A percentile compares a stretch with the other conserved stretches of the same genome.
Evolutionary conservation across 2,329 filamentous ascomycete genomes (phyloP).

Genomic region (Pseudopithomyces chartarum): DNA sequence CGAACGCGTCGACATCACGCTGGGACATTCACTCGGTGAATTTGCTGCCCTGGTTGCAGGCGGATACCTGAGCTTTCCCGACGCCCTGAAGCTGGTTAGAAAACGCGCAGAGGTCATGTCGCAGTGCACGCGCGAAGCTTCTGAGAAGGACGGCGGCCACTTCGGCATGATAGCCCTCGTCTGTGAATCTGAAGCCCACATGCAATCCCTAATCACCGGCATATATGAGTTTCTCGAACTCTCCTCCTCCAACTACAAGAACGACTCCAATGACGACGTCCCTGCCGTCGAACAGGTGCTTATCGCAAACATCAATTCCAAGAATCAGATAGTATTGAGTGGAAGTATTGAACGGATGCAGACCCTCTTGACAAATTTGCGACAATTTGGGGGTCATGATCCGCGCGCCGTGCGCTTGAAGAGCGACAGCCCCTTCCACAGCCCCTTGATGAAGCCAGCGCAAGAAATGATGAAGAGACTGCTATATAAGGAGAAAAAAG

Average conservation of each 20-base stretch:
- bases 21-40: slow-evolving; percentile 91
- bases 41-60: slow-evolving; percentile 89
- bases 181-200: slow-evolving; percentile 75
- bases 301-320: slow-evolving; percentile 93
- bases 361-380: slow-evolving; percentile 79
- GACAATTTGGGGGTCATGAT: slow-evolving; percentile 90
- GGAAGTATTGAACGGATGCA: slow-evolving; percentile 84
- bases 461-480: slow-evolving; percentile 73
- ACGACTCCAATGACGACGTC: slow-evolving; percentile 68
- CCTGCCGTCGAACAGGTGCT: slow-evolving; percentile 84
- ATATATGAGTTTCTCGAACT: slow-evolving; percentile 81
- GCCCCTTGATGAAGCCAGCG: slow-evolving; percentile 87
- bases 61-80: slow-evolving; percentile 76
- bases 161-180: slow-evolving; percentile 95
- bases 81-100: slow-evolving; percentile 78
- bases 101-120: slow-evolving; percentile 83
- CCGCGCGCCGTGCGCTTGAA: slow-evolving; percentile 85
- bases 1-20: slow-evolving; percentile 76
- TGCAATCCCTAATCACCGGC: slow-evolving; percentile 70
- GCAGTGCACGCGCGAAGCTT: slow-evolving; percentile 70
- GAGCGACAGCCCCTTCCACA: slow-evolving; percentile 89
- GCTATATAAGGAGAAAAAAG: slow-evolving; percentile 62
- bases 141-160: slow-evolving; percentile 72
- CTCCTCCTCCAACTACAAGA: slow-evolving; percentile 66
- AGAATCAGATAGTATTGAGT: slow-evolving; percentile 93